Percentiles rank a stretch among this genome's conserved stretches.
Conservation (phyloP, 805 yeast species). For the Ogataea polymorpha region DNA sequence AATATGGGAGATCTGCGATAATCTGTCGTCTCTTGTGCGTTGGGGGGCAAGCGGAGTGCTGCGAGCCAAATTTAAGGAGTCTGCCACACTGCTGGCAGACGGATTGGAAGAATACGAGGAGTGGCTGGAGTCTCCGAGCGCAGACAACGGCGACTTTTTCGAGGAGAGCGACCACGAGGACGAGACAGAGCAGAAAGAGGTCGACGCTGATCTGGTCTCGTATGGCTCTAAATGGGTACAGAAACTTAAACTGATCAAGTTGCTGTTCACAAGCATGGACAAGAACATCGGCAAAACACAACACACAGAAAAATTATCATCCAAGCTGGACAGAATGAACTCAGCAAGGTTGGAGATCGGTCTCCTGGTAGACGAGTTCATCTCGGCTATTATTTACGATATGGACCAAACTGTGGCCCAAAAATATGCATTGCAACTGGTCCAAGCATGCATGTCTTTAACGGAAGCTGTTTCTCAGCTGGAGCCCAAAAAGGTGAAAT, state of each 20-base stretch:
- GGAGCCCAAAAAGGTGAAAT: slow-evolving; percentile 54
- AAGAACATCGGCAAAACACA: slow-evolving; percentile 50
- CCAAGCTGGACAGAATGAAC: slow-evolving; percentile 46
- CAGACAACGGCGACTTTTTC: slow-evolving; percentile 51
- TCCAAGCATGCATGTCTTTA: slow-evolving; percentile 25
- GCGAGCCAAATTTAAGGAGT: slow-evolving; percentile 42
- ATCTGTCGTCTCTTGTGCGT: slow-evolving; percentile 38
- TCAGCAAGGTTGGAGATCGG: slow-evolving; percentile 41
- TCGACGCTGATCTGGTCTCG: slow-evolving; percentile 17
- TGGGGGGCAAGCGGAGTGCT: slow-evolving; percentile 55
- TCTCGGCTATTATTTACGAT: slow-evolving; percentile 52
- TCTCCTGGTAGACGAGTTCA: slow-evolving; percentile 52
- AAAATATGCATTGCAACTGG: slow-evolving; percentile 12
- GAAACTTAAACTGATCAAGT: slow-evolving; percentile 53
- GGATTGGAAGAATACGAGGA: slow-evolving; percentile 65
- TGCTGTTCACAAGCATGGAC: slow-evolving; percentile 54
- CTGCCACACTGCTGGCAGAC: slow-evolving; percentile 51
- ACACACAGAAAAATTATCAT: slow-evolving; percentile 33
- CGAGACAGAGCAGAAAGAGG: slow-evolving; percentile 27
- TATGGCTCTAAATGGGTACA: slow-evolving; percentile 48
- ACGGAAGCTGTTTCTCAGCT: slow-evolving; percentile 41
- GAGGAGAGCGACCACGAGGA: slow-evolving; percentile 22
- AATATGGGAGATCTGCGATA: slow-evolving; percentile 69
- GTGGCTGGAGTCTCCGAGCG: slow-evolving; percentile 63
- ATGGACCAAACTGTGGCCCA: slow-evolving; percentile 37